Evolutionary conservation across 2,329 filamentous ascomycete species (phyloP), one percentile per base, ranked within the genome.

Genomic region (Claviceps quebecensis): DNA sequence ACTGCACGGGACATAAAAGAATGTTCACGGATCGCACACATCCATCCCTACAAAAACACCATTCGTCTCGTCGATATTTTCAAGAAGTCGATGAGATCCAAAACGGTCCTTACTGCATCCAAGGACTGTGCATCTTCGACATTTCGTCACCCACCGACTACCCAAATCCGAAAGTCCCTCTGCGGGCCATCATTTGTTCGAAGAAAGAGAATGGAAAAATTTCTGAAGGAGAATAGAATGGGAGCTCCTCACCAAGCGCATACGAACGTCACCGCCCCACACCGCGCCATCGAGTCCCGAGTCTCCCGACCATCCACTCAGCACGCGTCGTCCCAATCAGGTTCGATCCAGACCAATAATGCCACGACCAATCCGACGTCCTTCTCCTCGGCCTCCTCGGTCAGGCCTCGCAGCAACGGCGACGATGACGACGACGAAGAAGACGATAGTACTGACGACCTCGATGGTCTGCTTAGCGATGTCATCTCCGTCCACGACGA

Each of bases 401-500:
- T 14, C 19, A 17, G 8, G 14, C 17, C 45, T 13, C 37, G 26
- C 44, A 29, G 45, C 34, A 11, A 50, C 19, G 48, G 36, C 19
- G 19, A 17, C 13, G 9, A 16, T 22, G 17, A 19, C 19, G 41
- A 26, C 41, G 19, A 43, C n/a, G 38, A 40, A n/a, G 7, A 26
- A 22, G 23, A 29, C 43, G 11, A n/a, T 14, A 26, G 11, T 34
- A 16, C 19, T 23, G 14, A 14, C 3, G 36, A 48, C 38, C 26
- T 17, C 11, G 47, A 51, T 16, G 16, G n/a, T 1, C 23, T 29
- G 17, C 47, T 47, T 14, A 17, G 43, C 7, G 38, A 9, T 5
- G 50, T 56, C 2, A 29, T 54, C 48, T 5, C 14, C 40, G 29
- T 45, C 8, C 51, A 60, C 26, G 26, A 53, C 7, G 59, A 61